phyloP scores from a whole-genome alignment of 2,329 filamentous ascomycete species.

The Stylonectria norvegica region DNA sequence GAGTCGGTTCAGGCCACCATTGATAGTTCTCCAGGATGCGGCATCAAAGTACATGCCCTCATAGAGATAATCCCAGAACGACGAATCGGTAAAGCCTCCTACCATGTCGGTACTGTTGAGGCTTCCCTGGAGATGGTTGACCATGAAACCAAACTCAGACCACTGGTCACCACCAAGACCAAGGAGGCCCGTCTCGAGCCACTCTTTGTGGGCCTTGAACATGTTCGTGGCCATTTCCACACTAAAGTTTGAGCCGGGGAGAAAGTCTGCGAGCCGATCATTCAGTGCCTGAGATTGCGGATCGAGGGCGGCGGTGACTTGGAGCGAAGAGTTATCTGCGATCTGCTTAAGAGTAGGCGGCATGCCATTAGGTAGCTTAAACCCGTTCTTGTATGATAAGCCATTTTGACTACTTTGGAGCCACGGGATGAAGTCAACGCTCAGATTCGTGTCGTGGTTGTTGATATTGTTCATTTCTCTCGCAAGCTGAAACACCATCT shows the following conservation, averaged over 20 bases:
- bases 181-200: constrained; percentile 30
- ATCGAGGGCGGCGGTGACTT: constrained; percentile 24
- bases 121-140: constrained; percentile 46
- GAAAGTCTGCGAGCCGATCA: constrained; percentile 35
- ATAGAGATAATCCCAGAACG: constrained; percentile 44
- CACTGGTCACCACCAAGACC: constrained; percentile 46
- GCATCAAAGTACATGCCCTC: constrained; percentile 59
- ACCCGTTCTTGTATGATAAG: constrained; percentile 44
- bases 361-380: constrained; percentile 48
- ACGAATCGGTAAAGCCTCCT: constrained; percentile 36
- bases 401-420: constrained; percentile 55
- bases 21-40: constrained; percentile 59
- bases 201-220: constrained; percentile 43
- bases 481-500: constrained; percentile 63
- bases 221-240: constrained; percentile 40
- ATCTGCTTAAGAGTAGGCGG: constrained; percentile 52
- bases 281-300: constrained; percentile 23
- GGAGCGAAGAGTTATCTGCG: constrained; percentile 40
- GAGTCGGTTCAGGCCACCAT: constrained; percentile 7
- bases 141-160: constrained; percentile 62
- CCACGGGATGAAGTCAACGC: constrained; percentile 62
- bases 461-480: constrained; percentile 60
- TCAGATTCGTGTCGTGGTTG: constrained; percentile 42
- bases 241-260: constrained; percentile 32
- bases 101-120: constrained; percentile 52